These are phyloP conservation scores for Dendrobium catenatum DNA, from an alignment of 106 monocot genomes.

Conservation along the genomic window DNA sequence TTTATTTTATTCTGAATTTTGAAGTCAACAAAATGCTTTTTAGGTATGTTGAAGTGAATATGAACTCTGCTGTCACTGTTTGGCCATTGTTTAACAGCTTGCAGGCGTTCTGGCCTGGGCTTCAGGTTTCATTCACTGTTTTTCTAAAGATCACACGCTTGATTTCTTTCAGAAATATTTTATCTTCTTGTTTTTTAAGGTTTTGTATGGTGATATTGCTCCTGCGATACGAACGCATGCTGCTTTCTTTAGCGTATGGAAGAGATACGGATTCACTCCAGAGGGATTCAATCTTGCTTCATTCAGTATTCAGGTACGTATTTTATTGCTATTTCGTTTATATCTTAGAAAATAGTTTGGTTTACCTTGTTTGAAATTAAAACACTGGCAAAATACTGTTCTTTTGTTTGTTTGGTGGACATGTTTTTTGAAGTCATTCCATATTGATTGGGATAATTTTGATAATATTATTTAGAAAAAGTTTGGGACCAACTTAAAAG, in stretches of 20 bases:
- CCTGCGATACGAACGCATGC: slow-evolving; percentile 92
- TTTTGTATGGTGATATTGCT: slow-evolving; percentile 95
- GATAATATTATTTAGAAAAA: slow-evolving; percentile 1
- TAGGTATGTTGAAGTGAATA: slow-evolving; percentile 99
- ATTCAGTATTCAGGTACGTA: slow-evolving; percentile 59
- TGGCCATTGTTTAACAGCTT: slow-evolving; percentile 98
- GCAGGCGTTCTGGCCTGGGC: slow-evolving; percentile 99
- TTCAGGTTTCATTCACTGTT: slow-evolving; percentile 61
- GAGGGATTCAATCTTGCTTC: slow-evolving; percentile 97
- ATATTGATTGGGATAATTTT: slow-evolving; percentile 1
- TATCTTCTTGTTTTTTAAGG: slow-evolving; percentile 46
- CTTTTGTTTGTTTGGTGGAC: background rate
- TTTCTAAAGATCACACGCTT: background rate
- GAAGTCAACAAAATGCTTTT: background rate
- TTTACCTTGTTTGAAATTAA: background rate
- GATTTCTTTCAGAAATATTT: slow-evolving; percentile 14
- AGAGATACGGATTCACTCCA: slow-evolving; percentile 92
- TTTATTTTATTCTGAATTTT: background rate
- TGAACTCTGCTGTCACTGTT: slow-evolving; percentile 90
- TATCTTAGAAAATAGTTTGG: background rate
- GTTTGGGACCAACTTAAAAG: background rate
- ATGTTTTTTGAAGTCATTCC: background rate
- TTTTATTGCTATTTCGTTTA: background rate
- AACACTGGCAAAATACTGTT: background rate
- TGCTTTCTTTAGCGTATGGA: slow-evolving; percentile 99